Percentiles rank a stretch among this genome's conserved stretches.
Conservation (phyloP, 805 yeast species). For the Danielozyma ontarioensis region DNA sequence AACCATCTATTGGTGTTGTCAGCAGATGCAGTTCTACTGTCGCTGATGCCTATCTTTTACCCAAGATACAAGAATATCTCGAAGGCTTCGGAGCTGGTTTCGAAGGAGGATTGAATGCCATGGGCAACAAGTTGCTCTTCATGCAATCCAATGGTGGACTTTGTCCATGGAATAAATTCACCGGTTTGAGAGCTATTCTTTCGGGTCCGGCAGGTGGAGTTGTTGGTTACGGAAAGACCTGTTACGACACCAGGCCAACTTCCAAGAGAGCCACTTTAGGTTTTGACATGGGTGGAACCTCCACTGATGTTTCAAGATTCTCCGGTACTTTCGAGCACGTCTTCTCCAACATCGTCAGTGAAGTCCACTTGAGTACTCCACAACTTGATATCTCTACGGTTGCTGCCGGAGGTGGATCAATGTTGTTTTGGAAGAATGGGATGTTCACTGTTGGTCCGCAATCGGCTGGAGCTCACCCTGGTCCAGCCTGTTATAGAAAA, state of each 20-base stretch:
- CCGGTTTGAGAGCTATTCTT: constrained; percentile 82
- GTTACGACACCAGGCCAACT: constrained; percentile 41
- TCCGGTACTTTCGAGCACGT: constrained; percentile 38
- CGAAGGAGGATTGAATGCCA: constrained; percentile 32
- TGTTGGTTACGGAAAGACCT: constrained; percentile 85
- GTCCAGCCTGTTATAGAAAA: constrained; percentile 38
- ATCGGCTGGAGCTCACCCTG: constrained; percentile 37
- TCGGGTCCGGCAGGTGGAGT: constrained; percentile 99
- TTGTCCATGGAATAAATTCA: constrained; percentile 75
- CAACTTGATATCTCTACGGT: constrained; percentile 40
- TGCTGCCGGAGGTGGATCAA: constrained; percentile 45
- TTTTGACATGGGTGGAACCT: constrained; percentile 42
- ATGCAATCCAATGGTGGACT: constrained; percentile 98
- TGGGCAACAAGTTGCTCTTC: constrained; percentile 62
- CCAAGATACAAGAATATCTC: constrained; percentile 31
- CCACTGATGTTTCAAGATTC: constrained; percentile 41
- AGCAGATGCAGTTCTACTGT: constrained; percentile 38
- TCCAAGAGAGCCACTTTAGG: constrained; percentile 30
- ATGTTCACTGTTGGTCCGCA: constrained; percentile 38
- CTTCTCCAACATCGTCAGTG: constrained; percentile 40
- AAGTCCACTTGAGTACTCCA: constrained; percentile 40
- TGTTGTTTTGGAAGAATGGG: constrained; percentile 23
- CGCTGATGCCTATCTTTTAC: constrained; percentile 41
- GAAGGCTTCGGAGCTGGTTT: constrained; percentile 36
- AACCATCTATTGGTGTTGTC: constrained; percentile 43